phyloP scores from a whole-genome alignment of 441 rosid species.

The Populus hybrid region DNA sequence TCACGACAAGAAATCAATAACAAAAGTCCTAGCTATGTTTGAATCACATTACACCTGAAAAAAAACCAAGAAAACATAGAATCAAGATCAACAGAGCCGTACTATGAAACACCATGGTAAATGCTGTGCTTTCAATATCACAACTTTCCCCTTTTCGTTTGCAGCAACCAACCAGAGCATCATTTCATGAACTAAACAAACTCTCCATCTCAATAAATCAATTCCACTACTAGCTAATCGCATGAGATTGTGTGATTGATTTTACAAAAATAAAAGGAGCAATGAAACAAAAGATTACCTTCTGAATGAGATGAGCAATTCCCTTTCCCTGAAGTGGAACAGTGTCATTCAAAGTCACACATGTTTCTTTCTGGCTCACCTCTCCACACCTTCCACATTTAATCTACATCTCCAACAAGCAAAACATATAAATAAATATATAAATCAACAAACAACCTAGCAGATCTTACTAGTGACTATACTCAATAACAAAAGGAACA shows the following conservation, averaged over 20 bases:
- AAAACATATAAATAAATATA: not conserved
- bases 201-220: not conserved
- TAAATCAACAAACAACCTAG: not conserved
- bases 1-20: not conserved
- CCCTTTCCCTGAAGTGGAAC: conserved; percentile 51
- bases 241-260: not conserved
- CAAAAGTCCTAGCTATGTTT: not conserved
- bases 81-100: not conserved
- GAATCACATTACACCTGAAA: not conserved
- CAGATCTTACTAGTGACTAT: not conserved
- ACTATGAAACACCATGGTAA: not conserved
- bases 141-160: not conserved
- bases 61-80: not conserved
- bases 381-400: conserved; percentile 86
- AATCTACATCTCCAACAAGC: conserved; percentile 39
- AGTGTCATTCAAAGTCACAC: conserved; percentile 60
- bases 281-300: conserved; percentile 35
- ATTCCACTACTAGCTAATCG: not conserved
- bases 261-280: not conserved
- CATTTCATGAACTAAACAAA: not conserved
- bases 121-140: not conserved
- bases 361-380: conserved; percentile 75
- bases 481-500: not conserved
- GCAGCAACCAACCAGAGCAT: not conserved
- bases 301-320: conserved; percentile 71